A percentile compares a stretch with the other conserved stretches of the same genome.
phyloP scores from a whole-genome alignment of 768 basidiomycete genomes.

The Tremella fuciformis region DNA sequence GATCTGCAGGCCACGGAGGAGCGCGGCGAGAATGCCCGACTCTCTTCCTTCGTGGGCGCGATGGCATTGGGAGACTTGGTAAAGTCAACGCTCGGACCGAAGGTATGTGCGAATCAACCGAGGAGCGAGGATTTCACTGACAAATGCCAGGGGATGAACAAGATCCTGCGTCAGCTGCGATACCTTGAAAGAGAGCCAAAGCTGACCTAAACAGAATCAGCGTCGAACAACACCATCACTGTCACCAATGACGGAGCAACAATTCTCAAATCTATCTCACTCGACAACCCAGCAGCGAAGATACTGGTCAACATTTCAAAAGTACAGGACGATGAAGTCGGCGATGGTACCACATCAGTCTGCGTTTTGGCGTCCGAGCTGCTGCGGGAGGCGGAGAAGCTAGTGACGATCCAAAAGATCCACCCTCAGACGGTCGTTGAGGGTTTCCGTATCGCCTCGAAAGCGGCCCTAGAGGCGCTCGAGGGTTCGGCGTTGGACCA shows the following conservation, averaged over 20 bases:
- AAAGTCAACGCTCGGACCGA: conserved; percentile 96
- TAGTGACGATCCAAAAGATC: conserved; percentile 78
- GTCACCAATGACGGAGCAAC: conserved; percentile 99
- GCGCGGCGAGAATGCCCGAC: conserved; percentile 94
- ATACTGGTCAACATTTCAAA: conserved; percentile 99
- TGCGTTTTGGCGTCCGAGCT: conserved; percentile 89
- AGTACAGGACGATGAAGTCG: conserved; percentile 99
- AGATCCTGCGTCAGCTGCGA: conserved; percentile 75
- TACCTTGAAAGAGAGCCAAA: neutral
- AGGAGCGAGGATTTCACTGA: conserved; percentile 6
- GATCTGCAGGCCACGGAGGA: conserved; percentile 61
- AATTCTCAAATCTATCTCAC: conserved; percentile 92
- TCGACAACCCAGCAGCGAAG: conserved; percentile 98
- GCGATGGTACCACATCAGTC: conserved; percentile 68
- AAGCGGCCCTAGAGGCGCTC: conserved; percentile 76
- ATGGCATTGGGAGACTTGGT: conserved; percentile 96
- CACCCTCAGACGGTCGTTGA: conserved; percentile 98
- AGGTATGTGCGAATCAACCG: conserved; percentile 52
- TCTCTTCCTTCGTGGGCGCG: conserved; percentile 96
- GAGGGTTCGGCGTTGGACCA: conserved; percentile 80
- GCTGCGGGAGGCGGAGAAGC: conserved; percentile 88
- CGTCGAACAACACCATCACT: conserved; percentile 81
- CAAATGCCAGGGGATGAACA: conserved; percentile 78
- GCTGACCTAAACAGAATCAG: conserved; percentile 50
- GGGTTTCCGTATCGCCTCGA: conserved; percentile 88